A percentile compares a stretch with the other conserved stretches of the same genome.
phyloP scores from a whole-genome alignment of 768 basidiomycete genomes.

The Panaeolus papilionaceus region DNA sequence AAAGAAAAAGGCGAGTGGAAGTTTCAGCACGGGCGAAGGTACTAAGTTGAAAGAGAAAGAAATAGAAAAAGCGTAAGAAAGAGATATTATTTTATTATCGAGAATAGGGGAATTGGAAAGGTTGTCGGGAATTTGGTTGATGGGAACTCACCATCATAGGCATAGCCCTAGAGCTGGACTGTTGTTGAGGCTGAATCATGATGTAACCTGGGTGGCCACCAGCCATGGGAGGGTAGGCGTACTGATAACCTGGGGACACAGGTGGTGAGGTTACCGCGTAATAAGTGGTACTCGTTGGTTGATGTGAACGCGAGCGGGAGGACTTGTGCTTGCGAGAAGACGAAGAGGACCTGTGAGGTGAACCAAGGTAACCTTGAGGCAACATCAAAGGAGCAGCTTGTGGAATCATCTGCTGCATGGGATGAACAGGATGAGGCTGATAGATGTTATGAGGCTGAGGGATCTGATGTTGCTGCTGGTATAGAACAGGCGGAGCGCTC shows the following conservation, averaged over 20 bases:
- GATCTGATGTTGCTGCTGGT: conserved; percentile 26
- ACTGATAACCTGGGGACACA: conserved; percentile 31
- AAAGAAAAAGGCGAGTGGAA: conserved; percentile 15
- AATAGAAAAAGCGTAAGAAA: conserved; percentile 12
- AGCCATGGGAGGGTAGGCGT: conserved; percentile 26
- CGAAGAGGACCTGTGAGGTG: conserved; percentile 21
- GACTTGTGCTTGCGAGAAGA: conserved; percentile 11
- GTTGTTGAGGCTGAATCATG: conserved; percentile 28
- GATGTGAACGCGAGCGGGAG: conserved; percentile 25
- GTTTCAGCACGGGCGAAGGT: conserved; percentile 17
- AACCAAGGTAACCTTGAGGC: conserved; percentile 25
- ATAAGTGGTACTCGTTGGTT: conserved; percentile 23
- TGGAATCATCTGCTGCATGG: conserved; percentile 26
- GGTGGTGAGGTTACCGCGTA: conserved; percentile 30
- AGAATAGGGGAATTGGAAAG: conserved; percentile 3
- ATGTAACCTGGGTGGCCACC: conserved; percentile 30
- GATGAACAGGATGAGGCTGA: conserved; percentile 23
- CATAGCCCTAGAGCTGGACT: conserved; percentile 20
- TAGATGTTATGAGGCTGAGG: conserved; percentile 27
- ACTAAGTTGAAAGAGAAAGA: conserved; percentile 15
- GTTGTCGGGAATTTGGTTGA: conserved; percentile 4
- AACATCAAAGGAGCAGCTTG: conserved; percentile 29
- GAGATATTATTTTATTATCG: neutral
- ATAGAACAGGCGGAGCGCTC: conserved; percentile 15
- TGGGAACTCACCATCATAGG: conserved; percentile 33